Evolutionary conservation across 257 asterid genomes (phyloP).

Genomic region (Nemophila menziesii): DNA sequence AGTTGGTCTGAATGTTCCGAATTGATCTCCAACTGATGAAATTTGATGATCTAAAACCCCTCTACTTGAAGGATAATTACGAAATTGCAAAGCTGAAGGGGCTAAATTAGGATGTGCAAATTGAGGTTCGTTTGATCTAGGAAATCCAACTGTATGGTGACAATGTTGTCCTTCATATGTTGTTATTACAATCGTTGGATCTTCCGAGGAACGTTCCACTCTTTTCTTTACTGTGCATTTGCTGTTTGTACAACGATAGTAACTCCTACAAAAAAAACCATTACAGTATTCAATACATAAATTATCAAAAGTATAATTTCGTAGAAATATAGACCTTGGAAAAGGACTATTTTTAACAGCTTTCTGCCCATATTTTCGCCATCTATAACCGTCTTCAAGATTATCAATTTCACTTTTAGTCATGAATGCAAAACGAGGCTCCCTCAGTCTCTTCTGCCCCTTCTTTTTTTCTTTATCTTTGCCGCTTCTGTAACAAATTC

Average conservation of each 20-base stretch:
- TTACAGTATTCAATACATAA: too few species aligned
- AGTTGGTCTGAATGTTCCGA: slow-evolving; percentile 9
- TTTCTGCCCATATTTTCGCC: slow-evolving; percentile 71
- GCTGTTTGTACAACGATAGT: slow-evolving; percentile 55
- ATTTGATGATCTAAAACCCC: slow-evolving; percentile 25
- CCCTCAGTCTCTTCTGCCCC: slow-evolving; percentile 46
- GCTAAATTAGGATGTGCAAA: neutral
- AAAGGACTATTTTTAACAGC: slow-evolving; percentile 60
- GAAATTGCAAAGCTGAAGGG: slow-evolving; percentile 24
- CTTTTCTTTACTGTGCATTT: slow-evolving; percentile 57
- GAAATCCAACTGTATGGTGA: slow-evolving; percentile 25
- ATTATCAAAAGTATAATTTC: neutral
- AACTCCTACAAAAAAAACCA: slow-evolving; percentile 56
- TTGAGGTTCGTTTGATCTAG: neutral
- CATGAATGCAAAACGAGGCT: slow-evolving; percentile 47
- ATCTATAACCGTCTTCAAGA: slow-evolving; percentile 64
- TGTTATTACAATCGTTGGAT: slow-evolving; percentile 48
- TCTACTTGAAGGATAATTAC: slow-evolving; percentile 14
- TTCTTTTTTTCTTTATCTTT: slow-evolving; percentile 56
- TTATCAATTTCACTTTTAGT: slow-evolving; percentile 61
- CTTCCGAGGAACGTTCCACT: slow-evolving; percentile 54
- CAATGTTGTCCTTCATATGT: slow-evolving; percentile 65
- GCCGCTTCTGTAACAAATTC: slow-evolving; percentile 37
- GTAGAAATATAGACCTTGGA: slow-evolving; percentile 31
- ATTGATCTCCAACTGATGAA: slow-evolving; percentile 13